A percentile compares a stretch with the other conserved stretches of the same genome.
Evolutionary conservation across 805 yeast species (phyloP).

Genomic region (Nematodospora valgi): DNA sequence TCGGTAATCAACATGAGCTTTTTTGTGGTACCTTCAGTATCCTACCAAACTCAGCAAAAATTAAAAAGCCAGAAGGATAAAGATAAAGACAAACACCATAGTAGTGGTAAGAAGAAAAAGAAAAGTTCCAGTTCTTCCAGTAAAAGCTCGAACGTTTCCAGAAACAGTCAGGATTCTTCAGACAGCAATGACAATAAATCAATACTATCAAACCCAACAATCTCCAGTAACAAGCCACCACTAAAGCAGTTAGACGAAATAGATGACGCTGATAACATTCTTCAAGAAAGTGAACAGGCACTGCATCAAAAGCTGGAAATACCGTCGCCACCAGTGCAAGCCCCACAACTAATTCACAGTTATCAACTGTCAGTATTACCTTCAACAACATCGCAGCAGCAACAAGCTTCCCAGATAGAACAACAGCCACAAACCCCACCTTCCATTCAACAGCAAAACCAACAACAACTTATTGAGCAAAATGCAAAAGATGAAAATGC

Average conservation of each 20-base stretch:
- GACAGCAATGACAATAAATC: conserved; percentile 1
- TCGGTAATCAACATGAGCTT: conserved; percentile 32
- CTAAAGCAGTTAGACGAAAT: neutral
- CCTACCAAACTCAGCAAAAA: conserved; percentile 41
- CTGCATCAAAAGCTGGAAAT: too few relatives aligned
- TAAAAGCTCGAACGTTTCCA: conserved; percentile 2
- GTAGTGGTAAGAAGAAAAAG: conserved; percentile 13
- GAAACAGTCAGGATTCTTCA: neutral
- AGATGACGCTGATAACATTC: too few relatives aligned
- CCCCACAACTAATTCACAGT: too few relatives aligned
- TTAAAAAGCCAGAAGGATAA: conserved; percentile 15
- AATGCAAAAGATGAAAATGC: conserved; percentile 3
- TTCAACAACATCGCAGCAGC: neutral
- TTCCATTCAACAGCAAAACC: neutral
- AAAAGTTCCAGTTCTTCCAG: conserved; percentile 4
- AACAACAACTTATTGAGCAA: neutral
- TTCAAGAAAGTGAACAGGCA: neutral
- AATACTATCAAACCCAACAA: neutral
- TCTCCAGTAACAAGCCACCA: neutral
- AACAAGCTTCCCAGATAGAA: neutral
- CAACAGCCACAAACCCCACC: neutral
- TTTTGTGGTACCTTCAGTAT: conserved; percentile 36
- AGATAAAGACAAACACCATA: conserved; percentile 5
- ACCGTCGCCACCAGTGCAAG: neutral
- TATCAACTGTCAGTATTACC: neutral